Evolutionary conservation across 2,329 filamentous ascomycete genomes (phyloP).

Genomic region (Ophiostoma sp.): DNA sequence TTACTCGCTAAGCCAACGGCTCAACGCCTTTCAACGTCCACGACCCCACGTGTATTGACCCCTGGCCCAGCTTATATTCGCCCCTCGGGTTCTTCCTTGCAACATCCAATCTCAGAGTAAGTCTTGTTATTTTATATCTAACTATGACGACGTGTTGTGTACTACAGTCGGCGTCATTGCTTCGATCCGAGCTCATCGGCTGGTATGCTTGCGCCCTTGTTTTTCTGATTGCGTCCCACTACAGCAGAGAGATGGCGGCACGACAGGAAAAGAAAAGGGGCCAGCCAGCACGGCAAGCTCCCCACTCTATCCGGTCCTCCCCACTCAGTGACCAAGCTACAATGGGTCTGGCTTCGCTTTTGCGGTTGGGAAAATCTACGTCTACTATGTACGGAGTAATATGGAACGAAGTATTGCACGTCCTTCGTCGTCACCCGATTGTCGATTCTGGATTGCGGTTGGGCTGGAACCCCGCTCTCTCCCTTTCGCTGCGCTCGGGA

Average conservation of each 20-base stretch:
- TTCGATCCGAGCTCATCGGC: background rate
- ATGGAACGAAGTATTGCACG: background rate
- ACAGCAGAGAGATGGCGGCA: background rate
- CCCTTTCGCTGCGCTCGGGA: background rate
- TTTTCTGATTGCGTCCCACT: background rate
- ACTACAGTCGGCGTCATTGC: background rate
- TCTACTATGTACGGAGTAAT: background rate
- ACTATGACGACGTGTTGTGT: background rate
- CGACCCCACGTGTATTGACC: background rate
- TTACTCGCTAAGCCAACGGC: background rate
- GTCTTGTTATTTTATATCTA: background rate
- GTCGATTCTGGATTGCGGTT: background rate
- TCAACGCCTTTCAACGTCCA: slow-evolving; percentile 1
- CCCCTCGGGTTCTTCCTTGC: background rate
- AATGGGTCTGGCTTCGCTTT: slow-evolving; percentile 1
- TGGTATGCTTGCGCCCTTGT: slow-evolving; percentile 3
- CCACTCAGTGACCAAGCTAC: background rate
- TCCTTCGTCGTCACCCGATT: slow-evolving; percentile 12
- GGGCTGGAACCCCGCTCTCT: slow-evolving; percentile 14
- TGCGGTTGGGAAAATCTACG: slow-evolving; percentile 4
- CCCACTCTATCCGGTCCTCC: background rate
- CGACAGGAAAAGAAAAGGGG: background rate
- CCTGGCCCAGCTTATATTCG: background rate
- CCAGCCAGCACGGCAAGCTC: slow-evolving; percentile 4
- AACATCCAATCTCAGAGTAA: background rate